phyloP scores from a whole-genome alignment of 2,329 filamentous ascomycete genomes.

The Fusarium sp. region DNA sequence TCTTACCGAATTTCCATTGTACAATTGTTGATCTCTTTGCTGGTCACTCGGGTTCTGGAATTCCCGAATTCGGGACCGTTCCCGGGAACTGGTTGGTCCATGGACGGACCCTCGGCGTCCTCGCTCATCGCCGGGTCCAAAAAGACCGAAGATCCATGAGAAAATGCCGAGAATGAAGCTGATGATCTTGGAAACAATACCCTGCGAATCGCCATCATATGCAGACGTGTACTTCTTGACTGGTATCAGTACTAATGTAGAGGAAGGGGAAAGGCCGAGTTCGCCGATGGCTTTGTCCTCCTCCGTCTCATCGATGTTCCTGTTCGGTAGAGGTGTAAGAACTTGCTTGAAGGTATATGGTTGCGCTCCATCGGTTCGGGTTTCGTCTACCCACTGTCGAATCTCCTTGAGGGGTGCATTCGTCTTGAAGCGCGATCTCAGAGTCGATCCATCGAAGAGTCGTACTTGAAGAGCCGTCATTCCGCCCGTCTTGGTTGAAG shows the following conservation, averaged over 20 bases:
- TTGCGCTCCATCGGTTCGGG: conserved; percentile 64
- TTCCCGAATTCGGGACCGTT: conserved; percentile 44
- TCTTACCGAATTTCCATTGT: conserved; percentile 90
- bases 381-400: conserved; percentile 79
- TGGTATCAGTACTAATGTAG: conserved; percentile 85
- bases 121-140: conserved; percentile 44
- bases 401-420: conserved; percentile 74
- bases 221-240: conserved; percentile 63
- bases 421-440: conserved; percentile 78
- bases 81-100: conserved; percentile 31
- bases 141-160: conserved; percentile 51
- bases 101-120: background rate
- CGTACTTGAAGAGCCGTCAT: conserved; percentile 77
- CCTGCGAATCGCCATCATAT: conserved; percentile 51
- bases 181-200: conserved; percentile 49
- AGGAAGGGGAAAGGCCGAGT: conserved; percentile 80
- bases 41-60: conserved; percentile 63
- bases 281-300: conserved; percentile 76
- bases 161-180: conserved; percentile 50
- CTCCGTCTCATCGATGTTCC: conserved; percentile 78
- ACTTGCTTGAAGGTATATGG: conserved; percentile 90
- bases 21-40: conserved; percentile 75
- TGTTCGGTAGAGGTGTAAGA: conserved; percentile 80
- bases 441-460: conserved; percentile 84
- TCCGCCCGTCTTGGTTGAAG: conserved; percentile 45